Percentiles rank a stretch among this genome's conserved stretches.
These are phyloP conservation scores for Lentinula aciculospora DNA, from an alignment of 768 basidiomycete species.

Conservation along the genomic window DNA sequence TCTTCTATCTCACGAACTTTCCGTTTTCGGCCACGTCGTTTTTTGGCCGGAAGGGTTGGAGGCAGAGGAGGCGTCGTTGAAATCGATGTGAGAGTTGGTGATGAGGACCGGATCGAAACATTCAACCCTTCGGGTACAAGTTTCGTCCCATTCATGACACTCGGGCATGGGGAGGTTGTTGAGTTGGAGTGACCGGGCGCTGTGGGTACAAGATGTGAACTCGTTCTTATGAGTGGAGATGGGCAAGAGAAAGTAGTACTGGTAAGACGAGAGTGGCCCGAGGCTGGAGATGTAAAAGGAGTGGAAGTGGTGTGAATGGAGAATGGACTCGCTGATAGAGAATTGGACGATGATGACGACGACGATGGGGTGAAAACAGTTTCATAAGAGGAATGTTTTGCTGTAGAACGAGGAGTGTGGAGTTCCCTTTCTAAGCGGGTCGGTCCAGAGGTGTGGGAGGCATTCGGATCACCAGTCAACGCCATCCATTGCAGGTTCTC, in stretches of 20 bases:
- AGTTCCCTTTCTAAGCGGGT: background rate
- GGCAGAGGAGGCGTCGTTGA: background rate
- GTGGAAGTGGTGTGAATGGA: background rate
- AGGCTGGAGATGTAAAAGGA: background rate
- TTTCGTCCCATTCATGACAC: background rate
- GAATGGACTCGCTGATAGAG: background rate
- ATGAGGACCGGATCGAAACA: background rate
- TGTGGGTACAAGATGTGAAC: background rate
- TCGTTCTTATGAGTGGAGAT: background rate
- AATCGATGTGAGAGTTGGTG: background rate
- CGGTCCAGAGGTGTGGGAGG: background rate
- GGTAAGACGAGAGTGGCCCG: background rate
- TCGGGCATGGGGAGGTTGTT: background rate
- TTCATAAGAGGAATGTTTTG: background rate
- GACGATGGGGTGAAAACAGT: background rate
- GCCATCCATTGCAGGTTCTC: background rate
- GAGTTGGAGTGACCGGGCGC: background rate
- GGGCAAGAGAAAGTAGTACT: background rate
- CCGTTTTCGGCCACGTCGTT: background rate
- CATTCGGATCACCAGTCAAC: too few relatives aligned
- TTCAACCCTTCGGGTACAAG: background rate
- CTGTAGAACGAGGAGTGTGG: background rate
- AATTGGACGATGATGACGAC: background rate
- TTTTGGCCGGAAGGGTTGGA: background rate
- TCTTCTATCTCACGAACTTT: background rate